Evolutionary conservation across 345 rosid genomes (phyloP), one percentile per base, ranked within the genome.

Genomic region (Syzygium jambos): DNA sequence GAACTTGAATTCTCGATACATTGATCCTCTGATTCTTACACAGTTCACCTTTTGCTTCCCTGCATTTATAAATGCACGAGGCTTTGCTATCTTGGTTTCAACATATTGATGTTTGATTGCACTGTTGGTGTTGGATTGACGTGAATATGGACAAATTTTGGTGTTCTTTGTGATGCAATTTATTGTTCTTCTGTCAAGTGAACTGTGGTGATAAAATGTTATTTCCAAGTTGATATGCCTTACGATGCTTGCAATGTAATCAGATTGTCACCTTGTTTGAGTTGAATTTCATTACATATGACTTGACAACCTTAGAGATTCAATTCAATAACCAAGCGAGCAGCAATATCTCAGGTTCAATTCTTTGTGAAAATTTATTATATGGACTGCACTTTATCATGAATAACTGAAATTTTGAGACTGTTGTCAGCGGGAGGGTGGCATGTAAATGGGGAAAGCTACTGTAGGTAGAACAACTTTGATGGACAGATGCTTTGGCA

Each of bases 371-470:
- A 29, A 63, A n/a, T 0, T 7, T 14, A n/a, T 12, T 0, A 29
- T 5, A 63, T 7, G 8, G 77, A 30, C 11, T 63, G 11, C 38
- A 63, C 11, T 63, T 6, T 29, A 29, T 29, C 41, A 15, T 2
- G 77, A 63, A 63, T 29, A 7, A 63, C 0, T n/a, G 73, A n/a
- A 61, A n/a, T 13, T 61, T 61, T 61, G 9, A 0, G 4, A 61
- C 1, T n/a, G 38, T n/a, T 61, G 0, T 61, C 65, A 27, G 30
- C 2, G 8, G 7, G 3, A 0, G 29, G 3, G 3, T 2, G 5
- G 65, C 68, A 27, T 59, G 68, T 59, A 57, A 25, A 57, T 11
- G 0, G 68, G 68, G 68, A 59, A 59, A 11, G 68, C 68, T 12
- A 59, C 16, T 59, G 68, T 59, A 0, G 16, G 68, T 59, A 25